Percentiles rank a stretch among this genome's conserved stretches.
Evolutionary conservation across 2,329 filamentous ascomycete species (phyloP).

Genomic region (Cercospora sp.): DNA sequence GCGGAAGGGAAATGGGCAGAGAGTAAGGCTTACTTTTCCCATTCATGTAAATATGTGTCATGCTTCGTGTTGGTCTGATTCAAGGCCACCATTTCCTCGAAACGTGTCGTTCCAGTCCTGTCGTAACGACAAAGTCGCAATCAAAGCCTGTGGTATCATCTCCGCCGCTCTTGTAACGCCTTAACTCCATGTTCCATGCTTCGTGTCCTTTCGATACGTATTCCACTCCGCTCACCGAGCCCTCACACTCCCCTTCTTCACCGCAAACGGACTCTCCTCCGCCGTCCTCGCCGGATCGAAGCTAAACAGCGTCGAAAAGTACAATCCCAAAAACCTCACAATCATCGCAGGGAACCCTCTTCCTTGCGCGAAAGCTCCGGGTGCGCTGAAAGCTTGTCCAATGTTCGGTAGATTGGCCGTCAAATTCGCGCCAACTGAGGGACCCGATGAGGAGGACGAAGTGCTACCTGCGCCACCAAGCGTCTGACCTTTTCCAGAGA

Average conservation of each 20-base stretch:
- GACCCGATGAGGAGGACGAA: not conserved
- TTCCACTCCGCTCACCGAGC: slow-evolving; percentile 11
- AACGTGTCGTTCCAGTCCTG: not conserved
- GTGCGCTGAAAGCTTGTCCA: slow-evolving; percentile 30
- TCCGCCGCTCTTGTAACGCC: not conserved
- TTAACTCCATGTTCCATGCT: not conserved
- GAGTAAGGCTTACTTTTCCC: not conserved
- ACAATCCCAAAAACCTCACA: slow-evolving; percentile 50
- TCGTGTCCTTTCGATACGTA: too few species aligned
- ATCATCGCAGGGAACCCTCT: slow-evolving; percentile 42
- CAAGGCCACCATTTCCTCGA: not conserved
- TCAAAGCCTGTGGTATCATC: slow-evolving; percentile 12
- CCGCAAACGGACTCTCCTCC: slow-evolving; percentile 47
- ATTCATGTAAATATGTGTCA: not conserved
- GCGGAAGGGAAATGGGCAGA: not conserved
- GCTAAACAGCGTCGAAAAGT: slow-evolving; percentile 48
- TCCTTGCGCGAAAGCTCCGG: slow-evolving; percentile 35
- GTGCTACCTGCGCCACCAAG: slow-evolving; percentile 28
- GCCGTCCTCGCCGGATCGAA: slow-evolving; percentile 48
- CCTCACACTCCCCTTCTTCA: slow-evolving; percentile 34
- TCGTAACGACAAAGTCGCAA: slow-evolving; percentile 3
- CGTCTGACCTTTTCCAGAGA: slow-evolving; percentile 47
- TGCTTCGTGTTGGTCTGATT: not conserved
- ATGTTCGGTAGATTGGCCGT: slow-evolving; percentile 23
- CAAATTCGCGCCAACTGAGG: slow-evolving; percentile 4